Conservation (phyloP, 2,329 filamentous ascomycete genomes). For the Escovopsis sp. region DNA sequence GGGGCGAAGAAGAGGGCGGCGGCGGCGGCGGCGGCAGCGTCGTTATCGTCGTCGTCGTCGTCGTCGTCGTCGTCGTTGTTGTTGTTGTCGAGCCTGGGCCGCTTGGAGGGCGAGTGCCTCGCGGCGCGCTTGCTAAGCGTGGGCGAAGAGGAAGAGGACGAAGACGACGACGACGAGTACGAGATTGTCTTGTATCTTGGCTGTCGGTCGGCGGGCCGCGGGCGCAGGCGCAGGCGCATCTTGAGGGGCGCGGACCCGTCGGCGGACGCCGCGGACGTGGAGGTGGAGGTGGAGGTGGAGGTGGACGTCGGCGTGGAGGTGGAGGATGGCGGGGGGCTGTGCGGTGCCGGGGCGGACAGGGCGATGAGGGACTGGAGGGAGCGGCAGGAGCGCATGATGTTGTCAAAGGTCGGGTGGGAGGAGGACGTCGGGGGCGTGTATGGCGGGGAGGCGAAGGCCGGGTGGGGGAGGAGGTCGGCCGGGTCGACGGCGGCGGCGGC, state of each 20-base stretch:
- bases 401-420: constrained; percentile 32
- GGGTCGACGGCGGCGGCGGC: constrained; percentile 23
- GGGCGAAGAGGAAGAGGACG: background rate
- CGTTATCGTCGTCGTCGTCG: background rate
- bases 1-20: constrained; percentile 9
- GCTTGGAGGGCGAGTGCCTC: constrained; percentile 33
- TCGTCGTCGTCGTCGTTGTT: constrained; percentile 5
- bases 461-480: constrained; percentile 16
- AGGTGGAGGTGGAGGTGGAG: constrained; percentile 8
- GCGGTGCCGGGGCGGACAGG: constrained; percentile 16
- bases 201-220: constrained; percentile 19
- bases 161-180: too few species aligned
- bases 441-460: constrained; percentile 44
- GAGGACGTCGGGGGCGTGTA: constrained; percentile 37
- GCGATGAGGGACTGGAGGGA: constrained; percentile 43
- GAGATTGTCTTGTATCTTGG: constrained; percentile 5
- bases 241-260: constrained; percentile 37
- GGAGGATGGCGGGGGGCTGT: constrained; percentile 14
- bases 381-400: constrained; percentile 45
- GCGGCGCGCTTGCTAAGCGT: constrained; percentile 29
- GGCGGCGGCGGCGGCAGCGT: constrained; percentile 4
- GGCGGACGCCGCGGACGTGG: constrained; percentile 37
- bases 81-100: constrained; percentile 14
- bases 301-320: constrained; percentile 28
- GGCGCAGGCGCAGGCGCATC: constrained; percentile 35